phyloP scores from a whole-genome alignment of 2,329 filamentous ascomycete species.

The Grosmannia penicillata region DNA sequence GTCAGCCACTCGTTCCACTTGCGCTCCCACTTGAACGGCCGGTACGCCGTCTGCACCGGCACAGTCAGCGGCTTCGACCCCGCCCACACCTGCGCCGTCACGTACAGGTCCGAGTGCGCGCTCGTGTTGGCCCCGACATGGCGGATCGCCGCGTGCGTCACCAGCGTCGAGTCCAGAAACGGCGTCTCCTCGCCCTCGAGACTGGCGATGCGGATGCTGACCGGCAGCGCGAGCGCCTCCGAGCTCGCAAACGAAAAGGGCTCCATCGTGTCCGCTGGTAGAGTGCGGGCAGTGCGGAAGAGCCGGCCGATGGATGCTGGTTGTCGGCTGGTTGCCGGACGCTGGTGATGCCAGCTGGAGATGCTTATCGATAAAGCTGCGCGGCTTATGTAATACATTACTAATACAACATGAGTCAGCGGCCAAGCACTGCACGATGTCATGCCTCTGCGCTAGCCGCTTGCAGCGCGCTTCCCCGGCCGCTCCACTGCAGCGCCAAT shows the following conservation, averaged over 20 bases:
- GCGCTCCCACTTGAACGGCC: conserved; percentile 65
- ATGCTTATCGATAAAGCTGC: no score
- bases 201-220: conserved; percentile 53
- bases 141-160: conserved; percentile 65
- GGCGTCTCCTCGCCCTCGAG: conserved; percentile 67
- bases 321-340: no score
- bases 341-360: no score
- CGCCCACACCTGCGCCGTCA: conserved; percentile 87
- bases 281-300: neutral
- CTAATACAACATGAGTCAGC: no score
- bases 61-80: conserved; percentile 91
- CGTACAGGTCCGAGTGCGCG: conserved; percentile 74
- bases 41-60: conserved; percentile 84
- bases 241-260: conserved; percentile 92
- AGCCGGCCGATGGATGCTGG: no score
- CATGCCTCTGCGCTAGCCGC: no score
- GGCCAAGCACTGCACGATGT: no score
- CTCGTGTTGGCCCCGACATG: conserved; percentile 74
- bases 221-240: conserved; percentile 62
- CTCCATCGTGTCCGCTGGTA: conserved; percentile 47
- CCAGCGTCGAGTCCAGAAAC: conserved; percentile 60
- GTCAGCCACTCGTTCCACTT: conserved; percentile 93
- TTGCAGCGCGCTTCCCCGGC: no score
- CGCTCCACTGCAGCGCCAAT: no score
- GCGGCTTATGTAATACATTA: no score